Percentiles rank a stretch among this genome's conserved stretches.
phyloP scores from a whole-genome alignment of 345 rosid genomes.

The Salix udensis region DNA sequence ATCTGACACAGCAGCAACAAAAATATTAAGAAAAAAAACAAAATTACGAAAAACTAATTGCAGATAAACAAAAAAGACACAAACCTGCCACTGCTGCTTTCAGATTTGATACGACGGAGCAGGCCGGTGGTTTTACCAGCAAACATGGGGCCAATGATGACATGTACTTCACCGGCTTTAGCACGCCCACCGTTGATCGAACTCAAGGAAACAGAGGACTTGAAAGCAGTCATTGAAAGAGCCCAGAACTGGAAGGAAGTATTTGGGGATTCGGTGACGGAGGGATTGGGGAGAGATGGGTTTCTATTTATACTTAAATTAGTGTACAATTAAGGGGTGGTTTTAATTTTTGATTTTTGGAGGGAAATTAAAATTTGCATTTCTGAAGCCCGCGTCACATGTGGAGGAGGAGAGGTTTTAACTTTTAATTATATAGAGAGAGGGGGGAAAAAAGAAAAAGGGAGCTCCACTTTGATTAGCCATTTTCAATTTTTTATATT shows the following conservation, averaged over 20 bases:
- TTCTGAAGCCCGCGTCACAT: too few relatives aligned
- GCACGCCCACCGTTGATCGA: conserved; percentile 7
- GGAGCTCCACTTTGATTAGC: background rate
- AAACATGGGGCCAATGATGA: conserved; percentile 86
- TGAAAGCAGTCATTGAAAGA: conserved; percentile 39
- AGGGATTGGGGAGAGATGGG: background rate
- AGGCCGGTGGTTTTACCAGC: conserved; percentile 93
- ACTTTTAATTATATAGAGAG: too few relatives aligned
- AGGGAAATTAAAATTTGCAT: background rate
- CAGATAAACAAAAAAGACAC: background rate
- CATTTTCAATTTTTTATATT: background rate
- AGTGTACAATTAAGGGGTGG: too few relatives aligned
- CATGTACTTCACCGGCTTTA: conserved; percentile 64
- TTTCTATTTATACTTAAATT: background rate
- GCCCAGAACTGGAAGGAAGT: background rate
- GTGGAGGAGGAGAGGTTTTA: background rate
- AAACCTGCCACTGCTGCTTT: conserved; percentile 58
- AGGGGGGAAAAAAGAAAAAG: too few relatives aligned
- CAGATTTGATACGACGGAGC: conserved; percentile 77
- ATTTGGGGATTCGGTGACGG: background rate
- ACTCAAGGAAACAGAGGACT: conserved; percentile 26
- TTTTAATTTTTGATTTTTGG: background rate
- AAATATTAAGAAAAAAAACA: background rate
- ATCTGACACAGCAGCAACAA: background rate
- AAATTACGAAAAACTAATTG: background rate